phyloP scores from a whole-genome alignment of 108 stramenopile species.

The Discostella stelligeroides region DNA sequence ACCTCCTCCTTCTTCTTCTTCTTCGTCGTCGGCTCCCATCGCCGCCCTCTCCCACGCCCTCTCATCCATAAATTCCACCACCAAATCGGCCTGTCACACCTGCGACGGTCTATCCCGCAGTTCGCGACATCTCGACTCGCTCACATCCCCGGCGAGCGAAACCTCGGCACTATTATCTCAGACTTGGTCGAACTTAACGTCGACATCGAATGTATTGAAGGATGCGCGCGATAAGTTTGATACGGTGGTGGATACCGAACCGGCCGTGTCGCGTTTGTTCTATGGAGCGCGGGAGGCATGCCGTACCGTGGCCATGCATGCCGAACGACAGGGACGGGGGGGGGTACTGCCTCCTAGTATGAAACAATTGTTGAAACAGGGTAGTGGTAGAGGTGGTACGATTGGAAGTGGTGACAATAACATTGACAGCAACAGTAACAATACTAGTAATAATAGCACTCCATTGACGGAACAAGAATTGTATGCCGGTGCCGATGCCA shows the following conservation, averaged over 20 bases:
- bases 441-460: too few relatives aligned
- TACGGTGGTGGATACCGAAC: constrained; percentile 79
- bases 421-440: too few relatives aligned
- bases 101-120: constrained; percentile 73
- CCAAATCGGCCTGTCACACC: constrained; percentile 52
- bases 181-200: constrained; percentile 63
- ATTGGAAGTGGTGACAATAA: background rate
- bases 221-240: constrained; percentile 89
- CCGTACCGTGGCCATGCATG: constrained; percentile 53
- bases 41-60: constrained; percentile 52
- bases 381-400: background rate
- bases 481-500: constrained; percentile 81
- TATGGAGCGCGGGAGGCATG: constrained; percentile 57
- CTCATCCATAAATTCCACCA: constrained; percentile 61
- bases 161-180: constrained; percentile 63
- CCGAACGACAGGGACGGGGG: constrained; percentile 42
- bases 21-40: constrained; percentile 32
- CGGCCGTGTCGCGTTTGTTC: constrained; percentile 67
- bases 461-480: constrained; percentile 80
- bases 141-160: constrained; percentile 83
- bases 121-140: constrained; percentile 72
- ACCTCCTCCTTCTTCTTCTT: constrained; percentile 1
- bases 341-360: constrained; percentile 30
- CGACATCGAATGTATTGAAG: constrained; percentile 63
- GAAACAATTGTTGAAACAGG: constrained; percentile 28